These are phyloP conservation scores for Cladosporium halotolerans DNA, from an alignment of 2,329 filamentous ascomycete species.

Conservation along the genomic window DNA sequence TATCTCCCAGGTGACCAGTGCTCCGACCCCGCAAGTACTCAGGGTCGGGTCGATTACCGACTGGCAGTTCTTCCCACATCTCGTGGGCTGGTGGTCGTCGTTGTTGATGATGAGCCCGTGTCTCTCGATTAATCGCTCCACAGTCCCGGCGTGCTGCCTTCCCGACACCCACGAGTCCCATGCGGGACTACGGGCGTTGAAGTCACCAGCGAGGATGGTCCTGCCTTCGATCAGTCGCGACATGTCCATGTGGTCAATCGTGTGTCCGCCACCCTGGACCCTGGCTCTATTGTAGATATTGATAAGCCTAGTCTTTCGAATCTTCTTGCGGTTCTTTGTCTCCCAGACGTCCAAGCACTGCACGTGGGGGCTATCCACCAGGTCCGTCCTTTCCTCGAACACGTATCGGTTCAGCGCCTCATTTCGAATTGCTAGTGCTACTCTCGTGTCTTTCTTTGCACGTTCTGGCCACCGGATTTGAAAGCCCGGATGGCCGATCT, in stretches of 20 bases:
- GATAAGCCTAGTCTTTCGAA: background rate
- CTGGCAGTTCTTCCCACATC: background rate
- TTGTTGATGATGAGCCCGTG: background rate
- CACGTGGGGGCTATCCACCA: too few relatives aligned
- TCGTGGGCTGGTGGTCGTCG: background rate
- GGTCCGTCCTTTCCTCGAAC: too few relatives aligned
- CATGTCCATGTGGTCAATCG: background rate
- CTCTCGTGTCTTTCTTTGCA: too few relatives aligned
- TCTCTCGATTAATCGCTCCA: background rate
- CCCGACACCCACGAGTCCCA: background rate
- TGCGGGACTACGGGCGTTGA: background rate
- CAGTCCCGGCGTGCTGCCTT: background rate
- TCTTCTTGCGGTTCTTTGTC: background rate
- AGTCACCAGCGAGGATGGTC: background rate
- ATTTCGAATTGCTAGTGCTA: too few relatives aligned
- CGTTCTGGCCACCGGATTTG: too few relatives aligned
- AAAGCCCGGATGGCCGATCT: too few relatives aligned
- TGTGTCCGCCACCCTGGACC: background rate
- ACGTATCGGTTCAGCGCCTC: too few relatives aligned
- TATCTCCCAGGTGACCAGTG: background rate
- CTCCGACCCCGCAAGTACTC: background rate
- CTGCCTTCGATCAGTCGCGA: background rate
- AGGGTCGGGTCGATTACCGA: background rate
- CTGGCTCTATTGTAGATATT: background rate
- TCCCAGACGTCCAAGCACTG: too few relatives aligned